A percentile compares a stretch with the other conserved stretches of the same genome.
phyloP scores from a whole-genome alignment of 805 yeast genomes.

The Ogataea pini region DNA sequence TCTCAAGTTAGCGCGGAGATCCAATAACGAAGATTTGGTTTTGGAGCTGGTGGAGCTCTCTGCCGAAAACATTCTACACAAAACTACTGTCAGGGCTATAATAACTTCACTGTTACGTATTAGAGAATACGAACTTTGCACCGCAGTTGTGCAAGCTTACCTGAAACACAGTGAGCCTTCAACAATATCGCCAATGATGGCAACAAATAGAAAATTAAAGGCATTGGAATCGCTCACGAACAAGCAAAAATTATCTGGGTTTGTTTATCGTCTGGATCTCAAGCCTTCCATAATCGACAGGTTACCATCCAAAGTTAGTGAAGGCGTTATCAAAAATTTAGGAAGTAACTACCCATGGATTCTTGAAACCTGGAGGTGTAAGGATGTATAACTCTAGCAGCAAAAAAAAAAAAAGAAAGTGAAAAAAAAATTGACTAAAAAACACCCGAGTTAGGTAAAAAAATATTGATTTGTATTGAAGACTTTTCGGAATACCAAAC shows the following conservation, averaged over 20 bases:
- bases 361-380: not conserved
- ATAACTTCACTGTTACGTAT: constrained; percentile 3
- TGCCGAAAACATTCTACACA: constrained; percentile 5
- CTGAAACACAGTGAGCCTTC: constrained; percentile 5
- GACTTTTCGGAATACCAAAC: not conserved
- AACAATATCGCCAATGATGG: not conserved
- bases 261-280: not conserved
- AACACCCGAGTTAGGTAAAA: not conserved
- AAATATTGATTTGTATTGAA: constrained; percentile 5
- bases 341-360: not conserved
- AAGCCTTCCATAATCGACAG: not conserved
- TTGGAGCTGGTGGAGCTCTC: constrained; percentile 15
- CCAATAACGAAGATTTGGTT: constrained; percentile 3
- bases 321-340: not conserved
- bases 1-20: constrained; percentile 9
- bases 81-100: constrained; percentile 3
- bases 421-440: not conserved
- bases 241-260: not conserved
- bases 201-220: not conserved
- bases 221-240: not conserved
- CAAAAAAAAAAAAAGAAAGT: not conserved
- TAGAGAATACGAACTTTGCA: constrained; percentile 5
- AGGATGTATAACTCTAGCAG: constrained; percentile 1
- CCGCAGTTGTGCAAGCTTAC: constrained; percentile 1
- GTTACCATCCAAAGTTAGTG: not conserved